Conservation (phyloP, 495 filamentous ascomycete species). For the Astrothelium macrocarpum region DNA sequence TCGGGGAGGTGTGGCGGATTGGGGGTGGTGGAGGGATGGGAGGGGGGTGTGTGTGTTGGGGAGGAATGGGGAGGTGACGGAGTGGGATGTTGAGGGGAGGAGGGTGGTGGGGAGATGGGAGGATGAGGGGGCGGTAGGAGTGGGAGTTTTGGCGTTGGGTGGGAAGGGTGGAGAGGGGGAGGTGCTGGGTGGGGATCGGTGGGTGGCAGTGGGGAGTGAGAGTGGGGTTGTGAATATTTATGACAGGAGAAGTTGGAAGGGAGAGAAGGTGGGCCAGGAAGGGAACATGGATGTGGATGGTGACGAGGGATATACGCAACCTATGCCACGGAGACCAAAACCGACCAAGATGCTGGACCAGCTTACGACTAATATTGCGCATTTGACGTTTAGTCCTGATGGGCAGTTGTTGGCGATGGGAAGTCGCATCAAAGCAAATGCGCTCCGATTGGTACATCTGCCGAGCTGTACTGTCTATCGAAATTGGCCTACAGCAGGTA, state of each 20-base stretch:
- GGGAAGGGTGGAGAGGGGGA: slow-evolving; percentile 46
- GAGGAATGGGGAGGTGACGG: slow-evolving; percentile 85
- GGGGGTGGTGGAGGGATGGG: slow-evolving; percentile 83
- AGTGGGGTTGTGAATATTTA: slow-evolving; percentile 89
- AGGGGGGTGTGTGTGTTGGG: slow-evolving; percentile 66
- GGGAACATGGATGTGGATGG: slow-evolving; percentile 93
- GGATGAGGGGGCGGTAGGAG: slow-evolving; percentile 84
- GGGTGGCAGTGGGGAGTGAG: slow-evolving; percentile 76
- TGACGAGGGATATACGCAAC: slow-evolving; percentile 47
- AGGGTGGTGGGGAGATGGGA: slow-evolving; percentile 71
- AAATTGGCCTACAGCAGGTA: slow-evolving; percentile 91
- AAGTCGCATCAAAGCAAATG: slow-evolving; percentile 78
- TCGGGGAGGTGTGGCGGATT: slow-evolving; percentile 73
- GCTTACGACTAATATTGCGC: slow-evolving; percentile 70
- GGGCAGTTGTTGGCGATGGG: slow-evolving; percentile 80
- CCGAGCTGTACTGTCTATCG: slow-evolving; percentile 86
- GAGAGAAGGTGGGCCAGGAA: slow-evolving; percentile 51
- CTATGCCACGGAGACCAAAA: slow-evolving; percentile 53
- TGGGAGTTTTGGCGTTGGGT: slow-evolving; percentile 69
- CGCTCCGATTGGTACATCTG: slow-evolving; percentile 78
- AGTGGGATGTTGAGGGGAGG: slow-evolving; percentile 61
- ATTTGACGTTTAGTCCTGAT: slow-evolving; percentile 72
- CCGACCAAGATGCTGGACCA: slow-evolving; percentile 69
- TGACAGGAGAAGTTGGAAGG: slow-evolving; percentile 59
- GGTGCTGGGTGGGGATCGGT: slow-evolving; percentile 69